These are phyloP conservation scores for Suillus weaverae DNA, from an alignment of 768 basidiomycete species.

Conservation along the genomic window DNA sequence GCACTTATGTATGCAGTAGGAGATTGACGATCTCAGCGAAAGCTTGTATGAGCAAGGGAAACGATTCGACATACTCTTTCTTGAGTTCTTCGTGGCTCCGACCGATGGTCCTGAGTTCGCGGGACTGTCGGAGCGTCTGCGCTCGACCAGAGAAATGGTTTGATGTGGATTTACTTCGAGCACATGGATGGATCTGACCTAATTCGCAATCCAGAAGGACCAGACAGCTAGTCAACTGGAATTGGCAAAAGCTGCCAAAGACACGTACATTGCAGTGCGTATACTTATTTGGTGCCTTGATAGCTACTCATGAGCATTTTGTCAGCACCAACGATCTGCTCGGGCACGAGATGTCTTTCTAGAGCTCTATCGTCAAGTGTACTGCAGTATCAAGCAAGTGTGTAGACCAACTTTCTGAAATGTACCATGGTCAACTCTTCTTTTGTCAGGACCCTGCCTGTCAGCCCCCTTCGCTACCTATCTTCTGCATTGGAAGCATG, in stretches of 20 bases:
- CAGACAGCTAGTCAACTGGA: background rate
- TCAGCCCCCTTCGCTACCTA: background rate
- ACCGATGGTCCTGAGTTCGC: background rate
- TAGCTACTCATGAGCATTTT: background rate
- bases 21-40: background rate
- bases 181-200: background rate
- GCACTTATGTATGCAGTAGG: background rate
- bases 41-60: background rate
- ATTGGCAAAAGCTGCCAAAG: background rate
- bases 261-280: background rate
- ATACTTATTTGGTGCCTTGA: background rate
- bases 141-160: background rate
- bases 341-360: background rate
- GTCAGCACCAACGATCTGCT: background rate
- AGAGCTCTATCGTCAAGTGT: background rate
- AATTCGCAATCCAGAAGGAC: background rate
- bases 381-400: background rate
- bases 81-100: background rate
- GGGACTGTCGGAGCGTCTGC: background rate
- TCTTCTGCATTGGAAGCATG: background rate
- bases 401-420: background rate
- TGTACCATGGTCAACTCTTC: background rate
- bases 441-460: background rate
- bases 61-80: background rate
- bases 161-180: background rate